These are phyloP conservation scores for Graphilbum ipis-grandicollis DNA, from an alignment of 2,329 filamentous ascomycete species.

Conservation along the genomic window DNA sequence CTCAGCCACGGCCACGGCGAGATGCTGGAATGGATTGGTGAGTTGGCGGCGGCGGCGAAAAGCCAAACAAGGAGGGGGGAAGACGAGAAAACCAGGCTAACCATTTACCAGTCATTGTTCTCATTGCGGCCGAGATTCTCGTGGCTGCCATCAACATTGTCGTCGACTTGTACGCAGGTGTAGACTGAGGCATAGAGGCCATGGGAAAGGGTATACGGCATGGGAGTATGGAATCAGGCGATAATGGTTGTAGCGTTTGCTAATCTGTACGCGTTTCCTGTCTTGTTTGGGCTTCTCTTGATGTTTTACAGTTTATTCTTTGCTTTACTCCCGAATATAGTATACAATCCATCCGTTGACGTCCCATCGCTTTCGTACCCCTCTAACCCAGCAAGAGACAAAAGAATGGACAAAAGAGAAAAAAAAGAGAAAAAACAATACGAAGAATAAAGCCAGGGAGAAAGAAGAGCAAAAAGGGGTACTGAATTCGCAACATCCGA, in stretches of 20 bases:
- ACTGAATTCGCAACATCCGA: too few relatives aligned
- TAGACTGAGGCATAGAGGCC: not conserved
- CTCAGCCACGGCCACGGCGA: slow-evolving; percentile 84
- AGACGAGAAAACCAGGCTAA: too few relatives aligned
- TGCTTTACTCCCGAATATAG: not conserved
- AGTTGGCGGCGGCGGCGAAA: too few relatives aligned
- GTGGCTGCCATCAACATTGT: slow-evolving; percentile 89
- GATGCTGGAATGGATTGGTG: slow-evolving; percentile 79
- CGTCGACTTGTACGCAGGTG: slow-evolving; percentile 69
- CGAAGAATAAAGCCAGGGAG: not conserved
- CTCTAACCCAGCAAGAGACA: not conserved
- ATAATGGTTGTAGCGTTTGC: too few relatives aligned
- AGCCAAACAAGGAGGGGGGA: too few relatives aligned
- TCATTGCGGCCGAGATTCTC: slow-evolving; percentile 89
- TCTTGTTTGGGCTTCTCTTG: too few relatives aligned
- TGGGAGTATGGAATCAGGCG: not conserved
- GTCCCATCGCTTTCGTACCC: not conserved
- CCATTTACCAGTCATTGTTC: slow-evolving; percentile 64
- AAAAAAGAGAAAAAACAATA: not conserved
- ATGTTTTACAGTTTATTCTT: too few relatives aligned
- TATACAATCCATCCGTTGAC: slow-evolving; percentile 1
- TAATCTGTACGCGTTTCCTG: too few relatives aligned
- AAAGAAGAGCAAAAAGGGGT: too few relatives aligned
- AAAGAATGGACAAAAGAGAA: not conserved
- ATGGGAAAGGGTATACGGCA: not conserved